Conservation (phyloP, 192 early-diverging fungal genomes). For the Backusella tuberculispora region DNA sequence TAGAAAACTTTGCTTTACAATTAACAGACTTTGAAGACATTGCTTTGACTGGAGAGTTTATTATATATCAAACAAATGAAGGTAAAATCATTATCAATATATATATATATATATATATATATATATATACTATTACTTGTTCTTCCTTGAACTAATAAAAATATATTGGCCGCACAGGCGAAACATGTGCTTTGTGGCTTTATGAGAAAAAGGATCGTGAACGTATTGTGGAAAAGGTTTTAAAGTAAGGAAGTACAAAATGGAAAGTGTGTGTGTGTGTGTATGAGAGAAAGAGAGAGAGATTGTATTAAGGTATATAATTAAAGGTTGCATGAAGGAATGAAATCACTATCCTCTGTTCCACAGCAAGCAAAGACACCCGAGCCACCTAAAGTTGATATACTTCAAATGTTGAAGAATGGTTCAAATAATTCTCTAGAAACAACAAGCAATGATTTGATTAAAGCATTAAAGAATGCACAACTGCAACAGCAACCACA, state of each 20-base stretch:
- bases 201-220: conserved; percentile 73
- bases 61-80: conserved; percentile 78
- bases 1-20: conserved; percentile 78
- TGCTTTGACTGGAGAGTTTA: conserved; percentile 80
- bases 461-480: background rate
- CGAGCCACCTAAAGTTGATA: background rate
- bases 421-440: background rate
- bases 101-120: too few relatives aligned
- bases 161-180: conserved; percentile 38
- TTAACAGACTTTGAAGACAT: conserved; percentile 76
- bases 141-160: background rate
- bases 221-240: conserved; percentile 55
- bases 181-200: conserved; percentile 78
- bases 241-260: too few relatives aligned
- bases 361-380: background rate
- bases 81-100: conserved; percentile 42
- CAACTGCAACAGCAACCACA: background rate
- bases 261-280: too few relatives aligned
- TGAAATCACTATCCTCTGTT: conserved; percentile 16
- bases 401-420: conserved; percentile 33
- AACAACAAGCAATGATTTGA: background rate
- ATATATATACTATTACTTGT: too few relatives aligned
- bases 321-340: conserved; percentile 13
- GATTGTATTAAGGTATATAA: too few relatives aligned
- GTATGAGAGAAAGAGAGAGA: too few relatives aligned